Percentiles rank a stretch among this genome's conserved stretches.
phyloP scores from a whole-genome alignment of 805 yeast species.

The Metschnikowia continentalis region DNA sequence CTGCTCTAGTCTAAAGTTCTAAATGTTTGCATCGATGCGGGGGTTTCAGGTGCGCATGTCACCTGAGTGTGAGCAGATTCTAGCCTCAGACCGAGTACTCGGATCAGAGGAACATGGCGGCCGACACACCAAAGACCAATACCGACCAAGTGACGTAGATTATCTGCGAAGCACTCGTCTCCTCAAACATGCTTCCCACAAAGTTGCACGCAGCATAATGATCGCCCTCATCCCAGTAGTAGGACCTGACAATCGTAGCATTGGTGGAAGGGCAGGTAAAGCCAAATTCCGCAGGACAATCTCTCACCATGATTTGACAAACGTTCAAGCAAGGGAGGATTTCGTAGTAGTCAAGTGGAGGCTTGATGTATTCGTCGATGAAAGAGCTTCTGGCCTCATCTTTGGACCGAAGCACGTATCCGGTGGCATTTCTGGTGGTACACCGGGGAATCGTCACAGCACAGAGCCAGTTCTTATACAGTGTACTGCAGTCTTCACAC shows the following conservation, averaged over 20 bases:
- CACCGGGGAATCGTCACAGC: conserved; percentile 87
- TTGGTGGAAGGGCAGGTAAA: conserved; percentile 65
- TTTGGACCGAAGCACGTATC: conserved; percentile 44
- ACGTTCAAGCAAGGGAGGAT: conserved; percentile 80
- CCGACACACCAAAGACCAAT: background rate
- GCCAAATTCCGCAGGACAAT: conserved; percentile 76
- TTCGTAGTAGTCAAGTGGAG: conserved; percentile 67
- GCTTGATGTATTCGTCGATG: conserved; percentile 47
- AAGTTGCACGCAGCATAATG: conserved; percentile 35
- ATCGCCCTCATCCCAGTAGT: conserved; percentile 36
- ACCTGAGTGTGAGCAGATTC: too few relatives aligned
- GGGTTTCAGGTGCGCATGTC: background rate
- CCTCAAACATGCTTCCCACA: conserved; percentile 22
- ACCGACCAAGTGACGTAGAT: conserved; percentile 7
- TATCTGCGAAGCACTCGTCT: conserved; percentile 6
- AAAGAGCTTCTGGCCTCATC: conserved; percentile 57
- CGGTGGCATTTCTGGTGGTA: conserved; percentile 44
- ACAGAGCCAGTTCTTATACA: conserved; percentile 88
- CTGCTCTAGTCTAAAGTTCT: background rate
- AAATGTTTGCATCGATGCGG: too few relatives aligned
- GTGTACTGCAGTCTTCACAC: conserved; percentile 65
- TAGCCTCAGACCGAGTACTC: background rate
- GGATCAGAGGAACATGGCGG: conserved; percentile 1
- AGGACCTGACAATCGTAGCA: conserved; percentile 34
- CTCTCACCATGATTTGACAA: conserved; percentile 73